Evolutionary conservation across 345 rosid species (phyloP), one percentile per base, ranked within the genome.

Genomic region (Gossypium arboreum): DNA sequence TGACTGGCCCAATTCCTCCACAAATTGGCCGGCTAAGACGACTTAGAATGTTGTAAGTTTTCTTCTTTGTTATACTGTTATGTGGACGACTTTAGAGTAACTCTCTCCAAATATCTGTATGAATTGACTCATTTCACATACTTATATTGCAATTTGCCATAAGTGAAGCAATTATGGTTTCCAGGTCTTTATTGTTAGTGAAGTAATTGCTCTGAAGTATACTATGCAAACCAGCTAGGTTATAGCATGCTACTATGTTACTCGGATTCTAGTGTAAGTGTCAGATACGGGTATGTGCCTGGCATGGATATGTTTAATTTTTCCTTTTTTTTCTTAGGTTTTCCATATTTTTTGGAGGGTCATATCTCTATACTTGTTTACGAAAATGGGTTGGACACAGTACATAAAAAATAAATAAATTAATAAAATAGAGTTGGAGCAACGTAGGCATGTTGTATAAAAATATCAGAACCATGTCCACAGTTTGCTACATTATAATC

Each of bases 1-100:
- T 95, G 80, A 93, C 98, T 16, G 99, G 99, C 74, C 97, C 98
- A 63, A 91, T 95, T 78, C 99, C 99, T 77, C 91, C 98, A 7
- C 99, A 91, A 83, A 91, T 95, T 81, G 98, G 98, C 43, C 78
- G 97, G 52, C 83, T 95, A 75, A 95, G 82, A 85, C 93, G 87
- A 66, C 94, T 93, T 43, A 93, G 82, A 83, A 89, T 87, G 63
- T 73, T 95, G 99, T 95, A 92, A 65, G 84, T 82, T 69, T 77
- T 71, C 71, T 74, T 72, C 22, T 24, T 58, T 25, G 44, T 6
- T 47, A 8, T 8, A 68, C 56, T 41, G 50, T 47, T 47, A 47
- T 47, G 7, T 2, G 41, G 29, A 39, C 24, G 12, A 47, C 41
- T 68, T 47, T 5, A 47, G 29, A 25, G 34, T 75, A n/a, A 47